These are phyloP conservation scores for Fistulifera solaris DNA, from an alignment of 108 stramenopile species.

Conservation along the genomic window DNA sequence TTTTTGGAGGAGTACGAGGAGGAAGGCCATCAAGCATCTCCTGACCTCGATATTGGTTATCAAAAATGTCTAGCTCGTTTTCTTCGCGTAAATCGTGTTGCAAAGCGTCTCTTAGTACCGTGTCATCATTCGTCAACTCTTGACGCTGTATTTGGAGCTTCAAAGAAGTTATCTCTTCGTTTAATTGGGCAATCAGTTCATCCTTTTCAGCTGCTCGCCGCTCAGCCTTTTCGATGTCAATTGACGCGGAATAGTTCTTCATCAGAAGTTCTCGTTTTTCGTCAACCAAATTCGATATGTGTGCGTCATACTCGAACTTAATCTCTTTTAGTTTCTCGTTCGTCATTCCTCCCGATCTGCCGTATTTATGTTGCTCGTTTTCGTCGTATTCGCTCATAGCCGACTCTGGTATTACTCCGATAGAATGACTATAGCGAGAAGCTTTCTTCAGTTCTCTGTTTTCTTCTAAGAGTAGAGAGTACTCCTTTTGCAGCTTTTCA, in stretches of 20 bases:
- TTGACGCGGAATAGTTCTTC: constrained; percentile 63
- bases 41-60: too few species aligned
- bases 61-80: too few species aligned
- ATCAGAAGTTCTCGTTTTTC: constrained; percentile 79
- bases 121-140: not conserved
- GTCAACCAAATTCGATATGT: constrained; percentile 48
- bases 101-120: too few species aligned
- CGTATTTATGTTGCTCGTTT: constrained; percentile 10
- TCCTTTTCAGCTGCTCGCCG: constrained; percentile 62
- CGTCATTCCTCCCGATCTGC: constrained; percentile 15
- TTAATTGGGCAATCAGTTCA: constrained; percentile 50
- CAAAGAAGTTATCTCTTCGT: constrained; percentile 26
- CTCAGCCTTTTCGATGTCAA: constrained; percentile 68
- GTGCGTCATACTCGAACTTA: constrained; percentile 69
- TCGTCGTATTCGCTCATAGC: constrained; percentile 12
- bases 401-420: not conserved
- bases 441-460: constrained; percentile 50
- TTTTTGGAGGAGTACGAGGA: too few species aligned
- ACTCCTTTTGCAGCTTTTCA: constrained; percentile 65
- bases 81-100: too few species aligned
- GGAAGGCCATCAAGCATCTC: too few species aligned
- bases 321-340: constrained; percentile 49
- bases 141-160: not conserved
- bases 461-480: constrained; percentile 58
- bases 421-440: constrained; percentile 5